A percentile compares a stretch with the other conserved stretches of the same genome.
Conservation (phyloP, 768 basidiomycete species). For the Boletus vinaceobasis region DNA sequence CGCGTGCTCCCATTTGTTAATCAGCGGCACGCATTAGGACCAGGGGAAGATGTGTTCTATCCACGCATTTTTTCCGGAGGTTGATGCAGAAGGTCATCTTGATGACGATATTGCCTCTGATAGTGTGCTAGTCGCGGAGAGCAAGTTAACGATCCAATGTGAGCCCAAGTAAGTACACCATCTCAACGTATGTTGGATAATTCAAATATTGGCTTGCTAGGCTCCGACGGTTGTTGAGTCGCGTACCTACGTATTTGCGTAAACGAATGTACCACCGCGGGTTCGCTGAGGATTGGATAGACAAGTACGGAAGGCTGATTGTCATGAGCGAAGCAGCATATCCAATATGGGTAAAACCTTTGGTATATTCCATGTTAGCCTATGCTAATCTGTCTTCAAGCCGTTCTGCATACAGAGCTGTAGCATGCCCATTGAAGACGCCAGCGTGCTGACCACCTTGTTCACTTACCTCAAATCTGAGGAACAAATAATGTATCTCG, state of each 20-base stretch:
- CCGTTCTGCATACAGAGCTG: slow-evolving; percentile 44
- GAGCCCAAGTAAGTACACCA: slow-evolving; percentile 36
- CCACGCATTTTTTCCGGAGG: slow-evolving; percentile 41
- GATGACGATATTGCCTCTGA: slow-evolving; percentile 26
- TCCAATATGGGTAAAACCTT: slow-evolving; percentile 45
- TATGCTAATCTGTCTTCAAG: slow-evolving; percentile 29
- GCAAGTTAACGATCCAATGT: slow-evolving; percentile 34
- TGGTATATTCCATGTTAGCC: not conserved
- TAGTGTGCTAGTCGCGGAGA: slow-evolving; percentile 30
- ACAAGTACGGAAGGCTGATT: slow-evolving; percentile 48
- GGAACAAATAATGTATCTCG: slow-evolving; percentile 48
- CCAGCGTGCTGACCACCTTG: slow-evolving; percentile 31
- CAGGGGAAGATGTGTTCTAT: slow-evolving; percentile 39
- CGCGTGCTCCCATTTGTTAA: not conserved
- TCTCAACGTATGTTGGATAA: not conserved
- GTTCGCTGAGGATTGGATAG: slow-evolving; percentile 49
- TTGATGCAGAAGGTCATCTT: slow-evolving; percentile 33
- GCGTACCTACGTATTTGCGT: slow-evolving; percentile 36
- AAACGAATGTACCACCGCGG: slow-evolving; percentile 36
- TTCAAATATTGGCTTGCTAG: slow-evolving; percentile 24
- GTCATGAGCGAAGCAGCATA: slow-evolving; percentile 62
- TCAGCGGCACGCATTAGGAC: slow-evolving; percentile 12
- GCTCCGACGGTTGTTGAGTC: slow-evolving; percentile 37
- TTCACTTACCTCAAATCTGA: slow-evolving; percentile 44
- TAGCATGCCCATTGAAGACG: slow-evolving; percentile 35